Percentiles rank a stretch among this genome's conserved stretches.
phyloP scores from a whole-genome alignment of 139 green algal genomes.

The Haematococcus sp. region DNA sequence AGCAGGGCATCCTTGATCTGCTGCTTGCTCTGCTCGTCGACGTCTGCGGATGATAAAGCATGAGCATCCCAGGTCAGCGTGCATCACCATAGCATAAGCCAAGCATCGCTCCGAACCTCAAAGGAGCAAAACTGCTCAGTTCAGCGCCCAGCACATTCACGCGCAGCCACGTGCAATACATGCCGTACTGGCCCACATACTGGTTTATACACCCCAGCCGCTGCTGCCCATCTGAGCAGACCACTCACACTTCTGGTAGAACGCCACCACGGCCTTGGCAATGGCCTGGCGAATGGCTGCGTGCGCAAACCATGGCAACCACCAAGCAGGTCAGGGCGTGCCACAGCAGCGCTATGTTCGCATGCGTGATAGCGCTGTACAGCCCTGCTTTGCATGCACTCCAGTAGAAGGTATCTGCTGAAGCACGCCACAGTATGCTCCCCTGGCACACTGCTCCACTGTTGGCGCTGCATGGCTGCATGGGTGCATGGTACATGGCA shows the following conservation, averaged over 20 bases:
- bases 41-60: slow-evolving; percentile 56
- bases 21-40: slow-evolving; percentile 97
- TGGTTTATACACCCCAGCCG: too few species aligned
- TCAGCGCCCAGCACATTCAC: too few species aligned
- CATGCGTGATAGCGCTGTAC: background rate
- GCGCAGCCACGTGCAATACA: too few species aligned
- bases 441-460: too few species aligned
- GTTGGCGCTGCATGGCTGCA: background rate
- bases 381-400: background rate
- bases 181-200: too few species aligned
- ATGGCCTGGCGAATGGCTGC: slow-evolving; percentile 96
- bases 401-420: too few species aligned
- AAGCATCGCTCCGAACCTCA: too few species aligned
- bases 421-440: background rate
- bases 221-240: too few species aligned
- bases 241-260: slow-evolving; percentile 97
- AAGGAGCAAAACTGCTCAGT: too few species aligned
- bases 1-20: slow-evolving; percentile 97
- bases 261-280: slow-evolving; percentile 96
- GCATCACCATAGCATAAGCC: too few species aligned
- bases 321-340: background rate
- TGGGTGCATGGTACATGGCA: background rate
- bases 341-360: background rate
- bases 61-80: background rate
- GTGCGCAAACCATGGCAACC: slow-evolving; percentile 1